A percentile compares a stretch with the other conserved stretches of the same genome.
phyloP scores from a whole-genome alignment of 2,329 filamentous ascomycete genomes.

The Drechslera avenae region DNA sequence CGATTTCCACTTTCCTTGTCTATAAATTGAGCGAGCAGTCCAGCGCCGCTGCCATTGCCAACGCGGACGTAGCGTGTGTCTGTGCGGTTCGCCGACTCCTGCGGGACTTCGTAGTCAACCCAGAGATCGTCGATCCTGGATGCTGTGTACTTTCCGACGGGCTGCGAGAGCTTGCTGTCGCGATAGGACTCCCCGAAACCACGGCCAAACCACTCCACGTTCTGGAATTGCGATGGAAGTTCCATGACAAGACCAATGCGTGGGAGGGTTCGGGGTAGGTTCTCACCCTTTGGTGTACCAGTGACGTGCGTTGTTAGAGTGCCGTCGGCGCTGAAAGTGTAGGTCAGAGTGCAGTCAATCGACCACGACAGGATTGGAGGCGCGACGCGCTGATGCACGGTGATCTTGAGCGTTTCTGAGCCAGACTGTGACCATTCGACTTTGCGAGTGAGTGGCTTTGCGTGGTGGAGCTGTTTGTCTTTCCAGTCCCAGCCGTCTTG shows the following conservation, averaged over 20 bases:
- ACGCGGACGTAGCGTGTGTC: slow-evolving; percentile 62
- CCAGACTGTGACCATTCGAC: slow-evolving; percentile 45
- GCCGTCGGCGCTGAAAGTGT: slow-evolving; percentile 57
- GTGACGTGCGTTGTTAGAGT: slow-evolving; percentile 54
- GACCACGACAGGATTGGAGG: slow-evolving; percentile 66
- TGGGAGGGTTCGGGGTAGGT: slow-evolving; percentile 61
- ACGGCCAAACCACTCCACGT: slow-evolving; percentile 65
- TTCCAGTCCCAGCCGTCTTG: slow-evolving; percentile 64
- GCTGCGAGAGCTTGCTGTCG: slow-evolving; percentile 67
- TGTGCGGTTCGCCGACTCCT: slow-evolving; percentile 69
- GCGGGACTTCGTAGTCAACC: slow-evolving; percentile 68
- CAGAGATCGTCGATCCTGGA: slow-evolving; percentile 57
- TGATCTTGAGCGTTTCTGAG: slow-evolving; percentile 41
- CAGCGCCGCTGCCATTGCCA: slow-evolving; percentile 13
- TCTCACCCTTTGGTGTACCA: slow-evolving; percentile 55
- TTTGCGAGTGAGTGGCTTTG: slow-evolving; percentile 33
- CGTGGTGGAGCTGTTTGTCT: slow-evolving; percentile 37
- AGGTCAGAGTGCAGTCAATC: slow-evolving; percentile 52
- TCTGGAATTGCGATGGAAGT: slow-evolving; percentile 54
- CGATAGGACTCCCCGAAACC: slow-evolving; percentile 69
- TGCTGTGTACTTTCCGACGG: slow-evolving; percentile 55
- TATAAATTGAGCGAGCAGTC: slow-evolving; percentile 38
- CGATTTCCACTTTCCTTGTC: slow-evolving; percentile 20
- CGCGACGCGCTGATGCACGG: slow-evolving; percentile 57
- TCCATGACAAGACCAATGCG: slow-evolving; percentile 66